These are phyloP conservation scores for Nematocida minor DNA, from an alignment of 371 early-diverging fungal genomes.

Conservation along the genomic window DNA sequence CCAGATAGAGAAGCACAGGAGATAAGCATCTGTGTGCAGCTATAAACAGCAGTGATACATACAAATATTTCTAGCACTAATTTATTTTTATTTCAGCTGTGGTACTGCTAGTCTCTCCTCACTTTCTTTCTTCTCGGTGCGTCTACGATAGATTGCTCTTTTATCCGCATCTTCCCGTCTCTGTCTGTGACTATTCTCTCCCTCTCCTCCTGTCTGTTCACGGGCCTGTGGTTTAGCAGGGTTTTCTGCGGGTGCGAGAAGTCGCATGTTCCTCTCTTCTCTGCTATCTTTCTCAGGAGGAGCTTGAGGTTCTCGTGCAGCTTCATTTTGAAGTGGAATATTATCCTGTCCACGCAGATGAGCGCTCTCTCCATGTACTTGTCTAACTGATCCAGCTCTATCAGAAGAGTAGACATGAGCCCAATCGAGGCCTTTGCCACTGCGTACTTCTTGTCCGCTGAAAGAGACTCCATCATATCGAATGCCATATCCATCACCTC, in stretches of 20 bases:
- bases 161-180: constrained; percentile 19
- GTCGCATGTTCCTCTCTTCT: not conserved
- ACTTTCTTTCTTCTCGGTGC: not conserved
- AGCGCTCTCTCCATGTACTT: constrained; percentile 23
- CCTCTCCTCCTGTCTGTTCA: not conserved
- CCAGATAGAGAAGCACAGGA: too few relatives aligned
- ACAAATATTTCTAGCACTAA: too few relatives aligned
- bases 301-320: constrained; percentile 41
- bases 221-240: not conserved
- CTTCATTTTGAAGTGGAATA: constrained; percentile 37
- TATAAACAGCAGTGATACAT: too few relatives aligned
- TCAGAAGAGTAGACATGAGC: constrained; percentile 17
- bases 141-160: constrained; percentile 2
- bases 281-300: constrained; percentile 20
- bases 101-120: not conserved
- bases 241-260: not conserved
- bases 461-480: constrained; percentile 13
- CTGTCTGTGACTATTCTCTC: not conserved
- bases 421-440: constrained; percentile 24
- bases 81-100: too few relatives aligned
- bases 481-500: constrained; percentile 20
- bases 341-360: constrained; percentile 31
- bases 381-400: not conserved
- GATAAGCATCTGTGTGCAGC: too few relatives aligned
- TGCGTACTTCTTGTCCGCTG: constrained; percentile 23